Percentiles rank a stretch among this genome's conserved stretches.
Evolutionary conservation across 169 alveolate species (phyloP).

Genomic region (Plasmodium adleri): DNA sequence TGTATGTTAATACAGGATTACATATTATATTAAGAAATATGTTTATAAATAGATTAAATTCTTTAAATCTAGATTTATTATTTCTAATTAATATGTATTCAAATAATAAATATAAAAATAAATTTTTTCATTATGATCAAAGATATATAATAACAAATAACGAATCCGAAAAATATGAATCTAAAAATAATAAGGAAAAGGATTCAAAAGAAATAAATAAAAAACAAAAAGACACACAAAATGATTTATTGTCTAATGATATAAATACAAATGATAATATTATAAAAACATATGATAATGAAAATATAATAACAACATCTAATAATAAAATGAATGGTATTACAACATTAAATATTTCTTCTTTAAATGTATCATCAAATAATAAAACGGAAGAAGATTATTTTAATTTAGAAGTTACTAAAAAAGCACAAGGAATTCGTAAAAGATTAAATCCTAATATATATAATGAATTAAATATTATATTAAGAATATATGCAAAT

Average conservation of each 20-base stretch:
- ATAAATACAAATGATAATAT: background rate
- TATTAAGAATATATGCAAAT: conserved; percentile 48
- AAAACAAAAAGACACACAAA: background rate
- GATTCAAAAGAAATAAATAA: background rate
- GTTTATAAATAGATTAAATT: conserved; percentile 45
- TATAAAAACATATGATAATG: background rate
- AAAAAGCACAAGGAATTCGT: conserved; percentile 6
- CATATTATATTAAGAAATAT: conserved; percentile 54
- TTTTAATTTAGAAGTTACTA: conserved; percentile 27
- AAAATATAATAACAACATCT: background rate
- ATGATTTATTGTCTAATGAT: background rate
- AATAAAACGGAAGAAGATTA: conserved; percentile 10
- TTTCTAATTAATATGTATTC: conserved; percentile 69
- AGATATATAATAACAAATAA: background rate
- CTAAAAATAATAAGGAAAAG: background rate
- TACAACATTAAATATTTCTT: conserved; percentile 6
- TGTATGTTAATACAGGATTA: conserved; percentile 32
- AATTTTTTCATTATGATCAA: conserved; percentile 57
- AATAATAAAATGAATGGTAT: background rate
- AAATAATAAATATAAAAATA: conserved; percentile 55
- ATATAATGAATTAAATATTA: conserved; percentile 22
- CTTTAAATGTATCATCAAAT: conserved; percentile 5
- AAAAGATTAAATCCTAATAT: conserved; percentile 21
- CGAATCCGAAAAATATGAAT: background rate
- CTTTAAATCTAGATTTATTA: conserved; percentile 48